Evolutionary conservation across 495 filamentous ascomycete species (phyloP).

Genomic region (Thozetella sp.): DNA sequence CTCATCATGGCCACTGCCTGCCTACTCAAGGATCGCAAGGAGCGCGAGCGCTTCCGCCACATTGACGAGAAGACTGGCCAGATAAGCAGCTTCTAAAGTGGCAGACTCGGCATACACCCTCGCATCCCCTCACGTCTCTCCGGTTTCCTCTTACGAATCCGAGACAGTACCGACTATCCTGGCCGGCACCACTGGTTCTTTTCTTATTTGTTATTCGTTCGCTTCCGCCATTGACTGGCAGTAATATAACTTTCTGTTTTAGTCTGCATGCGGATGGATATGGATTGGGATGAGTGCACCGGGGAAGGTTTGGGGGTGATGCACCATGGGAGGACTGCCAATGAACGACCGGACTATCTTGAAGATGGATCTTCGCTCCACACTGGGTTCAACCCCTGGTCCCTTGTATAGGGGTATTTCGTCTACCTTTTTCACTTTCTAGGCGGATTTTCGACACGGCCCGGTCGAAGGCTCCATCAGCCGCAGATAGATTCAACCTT

Average conservation of each 20-base stretch:
- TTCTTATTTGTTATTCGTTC: conserved; percentile 2
- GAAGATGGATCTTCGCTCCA: neutral
- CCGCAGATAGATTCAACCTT: neutral
- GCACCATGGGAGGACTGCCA: neutral
- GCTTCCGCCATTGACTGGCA: conserved; percentile 2
- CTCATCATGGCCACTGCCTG: conserved; percentile 68
- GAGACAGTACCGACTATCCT: neutral
- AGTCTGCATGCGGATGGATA: neutral
- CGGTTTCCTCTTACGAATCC: neutral
- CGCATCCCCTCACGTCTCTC: neutral
- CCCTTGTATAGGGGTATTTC: neutral
- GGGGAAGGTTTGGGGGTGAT: neutral
- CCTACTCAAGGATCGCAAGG: conserved; percentile 71
- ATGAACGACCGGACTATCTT: neutral
- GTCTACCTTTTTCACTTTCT: neutral
- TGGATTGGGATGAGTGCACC: neutral
- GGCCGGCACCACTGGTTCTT: neutral
- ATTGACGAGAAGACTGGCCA: conserved; percentile 72
- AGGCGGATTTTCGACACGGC: neutral
- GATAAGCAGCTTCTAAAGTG: conserved; percentile 32
- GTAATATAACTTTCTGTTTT: neutral
- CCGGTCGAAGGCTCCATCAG: neutral
- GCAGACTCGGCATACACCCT: neutral
- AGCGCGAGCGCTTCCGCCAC: conserved; percentile 67
- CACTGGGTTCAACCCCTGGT: neutral